Evolutionary conservation across 2,329 filamentous ascomycete species (phyloP).

Genomic region (Monosporascus sp.): DNA sequence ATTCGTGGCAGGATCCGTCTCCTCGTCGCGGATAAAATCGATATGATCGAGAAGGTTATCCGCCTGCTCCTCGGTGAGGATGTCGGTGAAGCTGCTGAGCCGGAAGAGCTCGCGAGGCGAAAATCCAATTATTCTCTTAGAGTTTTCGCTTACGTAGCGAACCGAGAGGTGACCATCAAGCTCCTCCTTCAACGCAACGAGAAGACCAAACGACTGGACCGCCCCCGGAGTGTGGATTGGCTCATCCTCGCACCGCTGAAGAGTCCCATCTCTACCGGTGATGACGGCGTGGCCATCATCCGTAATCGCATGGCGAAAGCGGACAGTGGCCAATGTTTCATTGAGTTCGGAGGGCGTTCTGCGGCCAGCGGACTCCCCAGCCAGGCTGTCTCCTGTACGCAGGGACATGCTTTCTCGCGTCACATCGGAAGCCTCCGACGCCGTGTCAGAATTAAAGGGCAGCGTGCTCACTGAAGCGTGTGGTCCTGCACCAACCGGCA

Average conservation of each 20-base stretch:
- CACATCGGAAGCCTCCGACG: constrained; percentile 19
- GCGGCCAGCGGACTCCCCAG: constrained; percentile 5
- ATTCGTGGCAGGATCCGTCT: constrained; percentile 66
- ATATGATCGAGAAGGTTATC: constrained; percentile 82
- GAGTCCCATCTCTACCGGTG: constrained; percentile 66
- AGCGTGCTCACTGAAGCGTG: constrained; percentile 4
- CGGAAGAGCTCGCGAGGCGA: constrained; percentile 70
- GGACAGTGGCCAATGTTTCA: constrained; percentile 56
- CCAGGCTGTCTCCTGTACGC: constrained; percentile 1
- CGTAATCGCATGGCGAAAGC: constrained; percentile 73
- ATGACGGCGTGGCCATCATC: constrained; percentile 77
- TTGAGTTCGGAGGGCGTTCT: constrained; percentile 11
- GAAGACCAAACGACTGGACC: constrained; percentile 71
- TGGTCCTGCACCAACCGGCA: constrained; percentile 5
- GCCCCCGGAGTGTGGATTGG: constrained; percentile 84
- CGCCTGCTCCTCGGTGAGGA: constrained; percentile 75
- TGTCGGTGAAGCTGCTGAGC: constrained; percentile 72
- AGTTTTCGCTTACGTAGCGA: constrained; percentile 77
- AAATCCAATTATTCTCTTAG: constrained; percentile 67
- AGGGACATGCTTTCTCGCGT: constrained; percentile 9
- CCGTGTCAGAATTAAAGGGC: constrained; percentile 18
- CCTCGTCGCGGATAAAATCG: constrained; percentile 81
- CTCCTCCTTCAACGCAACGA: constrained; percentile 70
- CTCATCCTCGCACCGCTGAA: constrained; percentile 84
- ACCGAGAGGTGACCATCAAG: constrained; percentile 62